A percentile compares a stretch with the other conserved stretches of the same genome.
Conservation (phyloP, 2,329 filamentous ascomycete species). For the Penicillium glabrum region DNA sequence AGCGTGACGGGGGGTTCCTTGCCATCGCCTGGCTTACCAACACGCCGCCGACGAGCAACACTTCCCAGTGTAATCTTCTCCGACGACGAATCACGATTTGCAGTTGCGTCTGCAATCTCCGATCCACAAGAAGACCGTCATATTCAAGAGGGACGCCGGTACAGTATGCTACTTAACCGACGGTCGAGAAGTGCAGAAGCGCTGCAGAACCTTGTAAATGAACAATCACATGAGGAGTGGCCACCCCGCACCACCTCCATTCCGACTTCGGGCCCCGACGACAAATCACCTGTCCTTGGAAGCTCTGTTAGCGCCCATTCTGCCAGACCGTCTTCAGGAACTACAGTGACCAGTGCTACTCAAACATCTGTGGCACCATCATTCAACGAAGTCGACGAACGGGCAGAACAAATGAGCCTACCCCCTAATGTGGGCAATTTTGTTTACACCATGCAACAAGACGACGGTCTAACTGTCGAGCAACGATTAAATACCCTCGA, state of each 20-base stretch:
- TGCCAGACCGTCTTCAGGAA: constrained; percentile 27
- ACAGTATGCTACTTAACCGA: constrained; percentile 29
- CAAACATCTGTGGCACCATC: constrained; percentile 22
- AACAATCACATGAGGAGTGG: constrained; percentile 37
- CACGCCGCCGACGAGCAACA: constrained; percentile 41
- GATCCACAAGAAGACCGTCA: constrained; percentile 23
- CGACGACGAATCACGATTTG: constrained; percentile 38
- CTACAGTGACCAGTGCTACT: constrained; percentile 29
- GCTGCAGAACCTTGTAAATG: constrained; percentile 35
- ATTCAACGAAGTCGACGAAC: constrained; percentile 16
- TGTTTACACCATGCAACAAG: constrained; percentile 40
- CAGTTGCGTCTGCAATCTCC: constrained; percentile 26
- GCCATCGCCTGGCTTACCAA: constrained; percentile 18
- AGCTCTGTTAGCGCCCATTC: constrained; percentile 29
- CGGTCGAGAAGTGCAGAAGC: constrained; percentile 47
- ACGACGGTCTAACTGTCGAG: constrained; percentile 42
- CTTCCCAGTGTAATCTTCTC: constrained; percentile 46
- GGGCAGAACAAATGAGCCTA: constrained; percentile 22
- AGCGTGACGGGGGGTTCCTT: constrained; percentile 21
- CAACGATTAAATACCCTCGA: constrained; percentile 51
- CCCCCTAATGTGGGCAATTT: constrained; percentile 40
- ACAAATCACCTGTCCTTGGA: constrained; percentile 33
- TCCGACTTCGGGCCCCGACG: constrained; percentile 41
- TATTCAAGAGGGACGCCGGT: constrained; percentile 6
- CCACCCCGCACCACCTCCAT: constrained; percentile 43